Evolutionary conservation across 179 eudicot genomes (phyloP).

Genomic region (Nepenthes alata): DNA sequence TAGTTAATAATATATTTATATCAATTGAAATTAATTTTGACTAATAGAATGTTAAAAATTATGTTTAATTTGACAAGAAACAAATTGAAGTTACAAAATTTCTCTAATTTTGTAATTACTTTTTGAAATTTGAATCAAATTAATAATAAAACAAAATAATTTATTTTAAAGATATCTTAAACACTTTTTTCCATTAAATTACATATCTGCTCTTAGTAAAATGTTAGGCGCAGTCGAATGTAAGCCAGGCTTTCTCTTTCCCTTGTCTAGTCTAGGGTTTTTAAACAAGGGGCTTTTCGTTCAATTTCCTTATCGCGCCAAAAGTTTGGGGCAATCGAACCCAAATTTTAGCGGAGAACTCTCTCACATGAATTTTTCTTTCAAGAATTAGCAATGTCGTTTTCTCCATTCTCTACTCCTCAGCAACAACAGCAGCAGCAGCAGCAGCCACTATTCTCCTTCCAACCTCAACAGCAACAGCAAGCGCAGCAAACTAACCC

Average conservation of each 20-base stretch:
- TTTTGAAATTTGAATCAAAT: too few species aligned
- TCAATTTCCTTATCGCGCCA: neutral
- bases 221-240: too few species aligned
- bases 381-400: conserved; percentile 13
- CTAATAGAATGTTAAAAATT: too few species aligned
- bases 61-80: too few species aligned
- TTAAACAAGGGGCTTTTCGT: neutral
- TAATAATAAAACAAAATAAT: too few species aligned
- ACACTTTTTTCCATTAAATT: too few species aligned
- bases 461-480: conserved; percentile 28
- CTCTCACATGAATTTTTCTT: neutral
- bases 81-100: too few species aligned
- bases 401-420: conserved; percentile 27
- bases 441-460: conserved; percentile 23
- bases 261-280: conserved; percentile 7
- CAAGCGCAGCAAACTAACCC: conserved; percentile 20
- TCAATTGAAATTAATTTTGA: too few species aligned
- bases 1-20: too few species aligned
- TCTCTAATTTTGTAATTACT: too few species aligned
- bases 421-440: conserved; percentile 39
- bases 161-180: too few species aligned
- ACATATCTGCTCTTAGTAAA: too few species aligned
- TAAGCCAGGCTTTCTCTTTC: neutral
- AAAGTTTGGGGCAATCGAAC: conserved; percentile 4
- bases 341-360: conserved; percentile 1